A percentile compares a stretch with the other conserved stretches of the same genome.
Evolutionary conservation across 2,329 filamentous ascomycete species (phyloP).

Genomic region (Pestalotiopsis sp.): DNA sequence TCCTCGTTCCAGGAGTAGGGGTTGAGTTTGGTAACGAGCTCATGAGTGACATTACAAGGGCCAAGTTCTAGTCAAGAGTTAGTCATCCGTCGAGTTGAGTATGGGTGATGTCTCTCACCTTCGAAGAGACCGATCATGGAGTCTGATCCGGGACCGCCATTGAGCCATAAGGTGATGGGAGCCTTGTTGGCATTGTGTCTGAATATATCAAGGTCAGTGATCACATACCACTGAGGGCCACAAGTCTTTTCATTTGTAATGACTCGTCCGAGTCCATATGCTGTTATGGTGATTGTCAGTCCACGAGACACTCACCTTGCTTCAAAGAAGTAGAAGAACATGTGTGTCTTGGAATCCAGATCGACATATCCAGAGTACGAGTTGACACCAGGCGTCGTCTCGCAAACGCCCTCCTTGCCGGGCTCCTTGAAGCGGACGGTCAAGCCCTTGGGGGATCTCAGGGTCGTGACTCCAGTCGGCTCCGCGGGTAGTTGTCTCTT

Average conservation of each 20-base stretch:
- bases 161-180: conserved; percentile 42
- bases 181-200: conserved; percentile 43
- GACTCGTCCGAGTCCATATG: background rate
- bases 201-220: background rate
- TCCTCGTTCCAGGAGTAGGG: conserved; percentile 25
- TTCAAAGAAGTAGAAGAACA: conserved; percentile 52
- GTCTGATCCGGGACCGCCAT: conserved; percentile 58
- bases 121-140: conserved; percentile 24
- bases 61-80: background rate
- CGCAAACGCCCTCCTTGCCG: conserved; percentile 46
- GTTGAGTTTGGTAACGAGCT: conserved; percentile 26
- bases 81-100: background rate
- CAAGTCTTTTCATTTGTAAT: background rate
- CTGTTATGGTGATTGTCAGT: too few relatives aligned
- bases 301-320: conserved; percentile 26
- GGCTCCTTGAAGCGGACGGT: conserved; percentile 55
- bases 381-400: conserved; percentile 53
- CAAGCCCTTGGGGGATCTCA: conserved; percentile 44
- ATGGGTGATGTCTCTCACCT: background rate
- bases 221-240: too few relatives aligned
- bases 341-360: conserved; percentile 28
- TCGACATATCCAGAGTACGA: conserved; percentile 42
- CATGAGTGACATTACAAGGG: conserved; percentile 30
- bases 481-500: conserved; percentile 40
- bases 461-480: conserved; percentile 44